These are phyloP conservation scores for Dictyostelium citrinum DNA, from an alignment of 78 protist genomes.

Conservation along the genomic window DNA sequence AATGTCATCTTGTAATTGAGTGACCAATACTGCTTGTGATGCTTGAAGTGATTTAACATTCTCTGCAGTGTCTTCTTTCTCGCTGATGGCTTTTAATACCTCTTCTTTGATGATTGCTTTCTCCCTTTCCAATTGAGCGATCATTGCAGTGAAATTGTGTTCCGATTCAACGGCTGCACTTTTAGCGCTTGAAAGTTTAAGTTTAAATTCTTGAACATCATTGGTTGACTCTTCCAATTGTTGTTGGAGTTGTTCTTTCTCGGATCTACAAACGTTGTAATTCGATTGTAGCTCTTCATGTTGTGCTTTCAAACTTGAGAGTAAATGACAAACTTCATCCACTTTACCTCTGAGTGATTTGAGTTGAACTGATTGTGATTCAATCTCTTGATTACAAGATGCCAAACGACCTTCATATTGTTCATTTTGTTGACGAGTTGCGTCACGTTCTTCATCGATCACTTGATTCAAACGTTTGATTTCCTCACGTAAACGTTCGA, in stretches of 20 bases:
- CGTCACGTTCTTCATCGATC: constrained; percentile 39
- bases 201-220: not conserved
- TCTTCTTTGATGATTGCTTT: constrained; percentile 53
- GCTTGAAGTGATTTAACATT: constrained; percentile 20
- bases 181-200: not conserved
- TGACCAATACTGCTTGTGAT: constrained; percentile 30
- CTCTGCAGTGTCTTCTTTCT: constrained; percentile 31
- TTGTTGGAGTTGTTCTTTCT: not conserved
- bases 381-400: constrained; percentile 22
- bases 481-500: constrained; percentile 63
- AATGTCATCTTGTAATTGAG: constrained; percentile 60
- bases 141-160: constrained; percentile 20
- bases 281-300: constrained; percentile 8
- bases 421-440: constrained; percentile 37
- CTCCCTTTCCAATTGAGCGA: constrained; percentile 47
- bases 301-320: not conserved
- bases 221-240: not conserved
- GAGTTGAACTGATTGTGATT: constrained; percentile 7
- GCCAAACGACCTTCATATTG: constrained; percentile 11
- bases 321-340: constrained; percentile 10
- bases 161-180: not conserved
- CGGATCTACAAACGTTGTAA: not conserved
- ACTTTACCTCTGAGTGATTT: constrained; percentile 20
- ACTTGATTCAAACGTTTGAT: not conserved
- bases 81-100: constrained; percentile 2